Conservation (phyloP, 208 protist species). For the Trichomonas gallinae region DNA sequence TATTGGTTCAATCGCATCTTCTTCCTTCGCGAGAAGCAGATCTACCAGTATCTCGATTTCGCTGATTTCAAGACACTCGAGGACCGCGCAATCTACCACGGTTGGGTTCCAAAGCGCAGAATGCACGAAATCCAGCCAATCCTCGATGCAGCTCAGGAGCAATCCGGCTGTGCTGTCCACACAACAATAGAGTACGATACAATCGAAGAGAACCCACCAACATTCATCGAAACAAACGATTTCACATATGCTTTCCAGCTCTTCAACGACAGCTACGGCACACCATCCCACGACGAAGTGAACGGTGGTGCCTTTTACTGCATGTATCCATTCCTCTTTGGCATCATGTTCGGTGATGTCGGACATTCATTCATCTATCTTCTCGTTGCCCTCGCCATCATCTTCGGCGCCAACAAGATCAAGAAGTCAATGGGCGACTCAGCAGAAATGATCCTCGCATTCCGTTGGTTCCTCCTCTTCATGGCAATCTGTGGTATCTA, state of each 20-base stretch:
- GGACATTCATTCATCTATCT: constrained; percentile 66
- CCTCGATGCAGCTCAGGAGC: neutral
- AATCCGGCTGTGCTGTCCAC: neutral
- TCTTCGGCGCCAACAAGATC: neutral
- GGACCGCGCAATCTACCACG: neutral
- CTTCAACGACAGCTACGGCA: constrained; percentile 71
- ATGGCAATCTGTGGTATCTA: constrained; percentile 86
- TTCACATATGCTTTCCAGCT: constrained; percentile 79
- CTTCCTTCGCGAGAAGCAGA: neutral
- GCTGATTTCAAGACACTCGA: neutral
- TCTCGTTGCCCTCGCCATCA: constrained; percentile 3
- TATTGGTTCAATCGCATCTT: neutral
- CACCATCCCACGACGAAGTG: constrained; percentile 54
- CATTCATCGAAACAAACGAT: constrained; percentile 82
- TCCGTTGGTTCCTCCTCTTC: constrained; percentile 76
- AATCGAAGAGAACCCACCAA: constrained; percentile 57
- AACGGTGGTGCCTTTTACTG: constrained; percentile 17
- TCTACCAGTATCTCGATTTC: neutral
- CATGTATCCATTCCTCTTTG: constrained; percentile 72
- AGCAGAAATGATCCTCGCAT: neutral
- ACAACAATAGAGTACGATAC: neutral
- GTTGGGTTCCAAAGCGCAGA: neutral
- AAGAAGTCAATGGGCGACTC: neutral
- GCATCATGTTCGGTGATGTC: constrained; percentile 97
- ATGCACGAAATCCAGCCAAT: neutral